Evolutionary conservation across 306 rosid genomes (phyloP).

Genomic region (Fragaria ananassa): DNA sequence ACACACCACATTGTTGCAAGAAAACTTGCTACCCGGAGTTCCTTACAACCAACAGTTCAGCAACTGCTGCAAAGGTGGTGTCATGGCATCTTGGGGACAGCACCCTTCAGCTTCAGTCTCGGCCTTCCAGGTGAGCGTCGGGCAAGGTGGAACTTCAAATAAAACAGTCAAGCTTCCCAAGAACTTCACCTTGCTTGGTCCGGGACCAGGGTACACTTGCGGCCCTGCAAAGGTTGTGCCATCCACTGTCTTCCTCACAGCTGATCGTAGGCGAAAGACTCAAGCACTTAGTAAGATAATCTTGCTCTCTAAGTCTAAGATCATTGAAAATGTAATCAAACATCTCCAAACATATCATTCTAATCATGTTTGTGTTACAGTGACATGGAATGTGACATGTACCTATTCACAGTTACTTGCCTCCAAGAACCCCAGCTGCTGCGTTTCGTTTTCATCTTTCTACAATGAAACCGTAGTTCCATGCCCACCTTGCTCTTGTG

Average conservation of each 20-base stretch:
- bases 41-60: slow-evolving; percentile 66
- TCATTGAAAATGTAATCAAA: neutral
- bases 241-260: slow-evolving; percentile 41
- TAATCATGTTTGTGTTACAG: slow-evolving; percentile 38
- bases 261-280: slow-evolving; percentile 59
- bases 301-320: neutral
- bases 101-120: slow-evolving; percentile 63
- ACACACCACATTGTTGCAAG: slow-evolving; percentile 69
- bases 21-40: slow-evolving; percentile 69
- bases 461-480: slow-evolving; percentile 69
- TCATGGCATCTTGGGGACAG: slow-evolving; percentile 68
- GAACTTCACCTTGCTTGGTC: slow-evolving; percentile 65
- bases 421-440: slow-evolving; percentile 82
- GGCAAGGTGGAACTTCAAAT: slow-evolving; percentile 67
- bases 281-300: slow-evolving; percentile 56
- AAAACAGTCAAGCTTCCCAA: slow-evolving; percentile 73
- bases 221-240: slow-evolving; percentile 73
- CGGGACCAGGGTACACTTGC: slow-evolving; percentile 75
- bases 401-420: slow-evolving; percentile 92
- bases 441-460: slow-evolving; percentile 92
- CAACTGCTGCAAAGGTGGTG: slow-evolving; percentile 77
- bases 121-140: slow-evolving; percentile 75
- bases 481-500: slow-evolving; percentile 88
- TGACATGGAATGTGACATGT: slow-evolving; percentile 96
- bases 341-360: neutral